Evolutionary conservation across 768 basidiomycete genomes (phyloP).

Genomic region (Rhizopogon roseolus): DNA sequence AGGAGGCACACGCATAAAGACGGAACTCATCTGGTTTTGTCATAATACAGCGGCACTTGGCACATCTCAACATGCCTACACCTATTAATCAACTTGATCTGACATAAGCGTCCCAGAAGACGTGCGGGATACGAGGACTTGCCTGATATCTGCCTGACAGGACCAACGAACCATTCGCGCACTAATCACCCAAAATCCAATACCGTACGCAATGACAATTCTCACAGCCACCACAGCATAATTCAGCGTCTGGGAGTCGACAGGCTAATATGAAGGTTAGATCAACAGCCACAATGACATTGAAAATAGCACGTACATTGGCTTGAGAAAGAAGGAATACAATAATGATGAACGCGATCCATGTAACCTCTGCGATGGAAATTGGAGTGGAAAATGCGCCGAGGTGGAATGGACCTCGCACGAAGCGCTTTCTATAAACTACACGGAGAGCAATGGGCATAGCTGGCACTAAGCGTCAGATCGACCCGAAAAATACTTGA

Average conservation of each 20-base stretch:
- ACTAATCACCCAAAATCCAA: slow-evolving; percentile 68
- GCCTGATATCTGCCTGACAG: slow-evolving; percentile 62
- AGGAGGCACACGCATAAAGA: too few species aligned
- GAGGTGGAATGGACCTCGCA: slow-evolving; percentile 69
- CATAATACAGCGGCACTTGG: not conserved
- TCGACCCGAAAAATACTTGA: not conserved
- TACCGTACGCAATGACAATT: slow-evolving; percentile 58
- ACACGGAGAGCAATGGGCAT: slow-evolving; percentile 72
- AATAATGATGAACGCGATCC: slow-evolving; percentile 72
- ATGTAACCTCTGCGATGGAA: slow-evolving; percentile 49
- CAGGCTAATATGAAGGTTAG: slow-evolving; percentile 38
- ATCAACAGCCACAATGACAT: not conserved
- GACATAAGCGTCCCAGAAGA: not conserved
- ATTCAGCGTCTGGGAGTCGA: slow-evolving; percentile 67
- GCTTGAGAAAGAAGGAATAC: slow-evolving; percentile 68
- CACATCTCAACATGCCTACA: not conserved
- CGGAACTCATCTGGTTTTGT: too few species aligned
- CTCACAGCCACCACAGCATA: slow-evolving; percentile 75
- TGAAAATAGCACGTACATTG: slow-evolving; percentile 37
- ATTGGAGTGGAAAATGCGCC: slow-evolving; percentile 59
- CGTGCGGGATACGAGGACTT: slow-evolving; percentile 9
- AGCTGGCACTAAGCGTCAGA: slow-evolving; percentile 24
- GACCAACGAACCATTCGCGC: slow-evolving; percentile 76
- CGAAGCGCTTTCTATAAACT: slow-evolving; percentile 53
- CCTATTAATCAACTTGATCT: not conserved